These are phyloP conservation scores for Solanum chilense DNA, from an alignment of 257 asterid genomes.

Conservation along the genomic window DNA sequence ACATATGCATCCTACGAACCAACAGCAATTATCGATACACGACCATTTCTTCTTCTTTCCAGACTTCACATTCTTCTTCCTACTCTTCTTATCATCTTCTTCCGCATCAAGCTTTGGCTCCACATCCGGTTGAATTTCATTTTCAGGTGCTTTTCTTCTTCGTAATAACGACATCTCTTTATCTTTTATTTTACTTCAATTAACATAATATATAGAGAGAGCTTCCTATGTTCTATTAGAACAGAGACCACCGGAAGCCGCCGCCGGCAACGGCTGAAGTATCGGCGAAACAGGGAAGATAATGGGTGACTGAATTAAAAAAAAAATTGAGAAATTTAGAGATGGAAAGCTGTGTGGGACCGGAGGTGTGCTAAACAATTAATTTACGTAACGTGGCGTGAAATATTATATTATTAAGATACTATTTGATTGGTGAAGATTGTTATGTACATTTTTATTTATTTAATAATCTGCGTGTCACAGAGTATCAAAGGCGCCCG, in stretches of 20 bases:
- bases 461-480: background rate
- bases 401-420: background rate
- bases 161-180: constrained; percentile 24
- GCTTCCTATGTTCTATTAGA: background rate
- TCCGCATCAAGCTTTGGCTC: constrained; percentile 12
- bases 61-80: constrained; percentile 19
- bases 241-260: background rate
- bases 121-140: constrained; percentile 2
- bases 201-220: background rate
- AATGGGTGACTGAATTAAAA: background rate
- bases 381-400: background rate
- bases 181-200: background rate
- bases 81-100: constrained; percentile 2
- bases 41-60: constrained; percentile 45
- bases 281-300: background rate
- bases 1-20: constrained; percentile 74
- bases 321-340: background rate
- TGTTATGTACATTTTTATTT: background rate
- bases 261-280: background rate
- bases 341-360: background rate
- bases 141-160: constrained; percentile 37
- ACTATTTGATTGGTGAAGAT: background rate
- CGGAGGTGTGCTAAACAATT: background rate
- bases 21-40: constrained; percentile 71
- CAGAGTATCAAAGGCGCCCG: background rate